Conservation (phyloP, 148 eudicot species). For the Beta vulgaris region DNA sequence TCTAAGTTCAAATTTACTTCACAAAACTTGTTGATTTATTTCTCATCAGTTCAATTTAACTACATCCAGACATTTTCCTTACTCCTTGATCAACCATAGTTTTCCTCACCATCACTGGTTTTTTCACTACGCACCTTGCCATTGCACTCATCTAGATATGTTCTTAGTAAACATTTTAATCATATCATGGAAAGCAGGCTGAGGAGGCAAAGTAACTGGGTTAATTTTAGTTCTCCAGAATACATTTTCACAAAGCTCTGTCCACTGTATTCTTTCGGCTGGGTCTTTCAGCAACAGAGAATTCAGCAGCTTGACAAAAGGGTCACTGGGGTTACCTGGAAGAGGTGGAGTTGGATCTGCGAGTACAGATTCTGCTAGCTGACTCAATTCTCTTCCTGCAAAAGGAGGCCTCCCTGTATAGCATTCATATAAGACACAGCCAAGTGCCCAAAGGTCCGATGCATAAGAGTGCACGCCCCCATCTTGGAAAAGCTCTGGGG, state of each 20-base stretch:
- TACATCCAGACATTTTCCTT: background rate
- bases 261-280: conserved; percentile 90
- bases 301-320: conserved; percentile 79
- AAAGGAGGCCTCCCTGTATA: conserved; percentile 91
- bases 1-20: too few species aligned
- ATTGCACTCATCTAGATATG: conserved; percentile 65
- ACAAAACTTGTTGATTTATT: background rate
- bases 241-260: conserved; percentile 78
- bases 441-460: conserved; percentile 98
- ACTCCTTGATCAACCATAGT: background rate
- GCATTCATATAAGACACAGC: conserved; percentile 93
- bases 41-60: background rate
- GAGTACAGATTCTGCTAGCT: conserved; percentile 78
- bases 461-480: conserved; percentile 98
- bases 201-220: conserved; percentile 61
- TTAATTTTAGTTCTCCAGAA: conserved; percentile 69
- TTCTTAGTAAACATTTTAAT: conserved; percentile 54
- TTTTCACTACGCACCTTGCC: too few species aligned
- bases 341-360: conserved; percentile 88
- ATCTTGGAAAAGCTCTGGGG: conserved; percentile 97
- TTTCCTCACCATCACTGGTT: background rate
- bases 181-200: conserved; percentile 80
- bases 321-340: conserved; percentile 72
- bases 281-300: conserved; percentile 92
- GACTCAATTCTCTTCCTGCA: conserved; percentile 76